These are phyloP conservation scores for Fusarium sp. DNA, from an alignment of 2,329 filamentous ascomycete species.

Conservation along the genomic window DNA sequence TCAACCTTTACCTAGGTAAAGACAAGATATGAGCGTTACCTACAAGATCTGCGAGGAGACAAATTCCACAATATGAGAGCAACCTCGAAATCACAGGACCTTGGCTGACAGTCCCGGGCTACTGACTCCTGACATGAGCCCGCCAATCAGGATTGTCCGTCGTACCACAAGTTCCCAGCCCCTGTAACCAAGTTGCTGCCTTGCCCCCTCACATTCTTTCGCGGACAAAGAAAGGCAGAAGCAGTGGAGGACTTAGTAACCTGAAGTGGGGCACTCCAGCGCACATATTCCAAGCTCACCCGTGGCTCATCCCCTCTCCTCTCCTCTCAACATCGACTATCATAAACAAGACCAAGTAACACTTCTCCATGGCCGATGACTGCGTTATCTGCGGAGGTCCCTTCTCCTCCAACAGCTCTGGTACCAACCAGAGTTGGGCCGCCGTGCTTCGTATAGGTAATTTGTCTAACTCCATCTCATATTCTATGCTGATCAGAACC, in stretches of 20 bases:
- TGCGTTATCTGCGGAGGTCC: neutral
- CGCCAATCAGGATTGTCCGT: neutral
- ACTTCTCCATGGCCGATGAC: neutral
- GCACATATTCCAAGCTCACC: neutral
- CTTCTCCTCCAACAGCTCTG: neutral
- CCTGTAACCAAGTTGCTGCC: neutral
- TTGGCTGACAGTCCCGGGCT: neutral
- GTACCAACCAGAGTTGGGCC: neutral
- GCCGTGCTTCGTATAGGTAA: neutral
- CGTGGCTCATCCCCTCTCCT: neutral
- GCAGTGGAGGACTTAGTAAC: neutral
- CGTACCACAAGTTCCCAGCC: neutral
- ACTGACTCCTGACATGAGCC: neutral
- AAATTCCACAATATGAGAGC: neutral
- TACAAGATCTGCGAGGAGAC: neutral
- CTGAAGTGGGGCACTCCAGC: neutral
- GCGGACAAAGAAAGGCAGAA: neutral
- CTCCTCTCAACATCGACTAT: neutral
- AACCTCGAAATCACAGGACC: neutral
- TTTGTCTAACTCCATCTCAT: neutral
- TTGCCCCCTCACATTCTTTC: neutral
- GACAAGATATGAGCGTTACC: neutral
- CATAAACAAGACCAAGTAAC: neutral
- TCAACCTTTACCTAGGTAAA: neutral
- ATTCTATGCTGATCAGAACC: neutral